phyloP scores from a whole-genome alignment of 305 asterid species.

The Fraxinus nigra region DNA sequence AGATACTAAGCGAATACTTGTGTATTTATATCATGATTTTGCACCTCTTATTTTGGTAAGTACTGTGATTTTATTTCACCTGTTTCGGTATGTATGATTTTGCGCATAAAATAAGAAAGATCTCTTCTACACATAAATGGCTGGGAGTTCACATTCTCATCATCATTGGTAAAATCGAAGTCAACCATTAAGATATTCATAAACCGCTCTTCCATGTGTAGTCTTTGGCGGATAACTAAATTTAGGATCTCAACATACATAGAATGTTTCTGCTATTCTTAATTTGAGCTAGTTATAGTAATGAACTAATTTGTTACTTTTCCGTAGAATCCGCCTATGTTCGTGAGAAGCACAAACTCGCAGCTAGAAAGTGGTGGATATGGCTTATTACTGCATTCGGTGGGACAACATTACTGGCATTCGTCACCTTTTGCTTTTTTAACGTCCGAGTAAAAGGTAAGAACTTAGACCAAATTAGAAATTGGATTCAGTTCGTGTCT shows the following conservation, averaged over 20 bases:
- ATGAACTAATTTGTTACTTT: not conserved
- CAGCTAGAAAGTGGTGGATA: slow-evolving; percentile 24
- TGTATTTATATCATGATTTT: not conserved
- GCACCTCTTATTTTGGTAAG: not conserved
- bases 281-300: not conserved
- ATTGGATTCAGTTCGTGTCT: not conserved
- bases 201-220: not conserved
- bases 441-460: slow-evolving; percentile 20
- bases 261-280: not conserved
- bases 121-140: not conserved
- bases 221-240: not conserved
- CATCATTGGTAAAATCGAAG: not conserved
- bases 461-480: not conserved
- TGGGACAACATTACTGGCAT: not conserved
- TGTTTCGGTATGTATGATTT: not conserved
- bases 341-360: not conserved
- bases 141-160: not conserved
- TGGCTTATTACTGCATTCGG: slow-evolving; percentile 20
- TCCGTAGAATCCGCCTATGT: not conserved
- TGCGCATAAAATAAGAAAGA: not conserved
- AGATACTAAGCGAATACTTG: not conserved
- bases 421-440: slow-evolving; percentile 1
- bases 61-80: not conserved
- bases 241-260: not conserved
- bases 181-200: not conserved